Conservation (phyloP, 441 rosid species). For the Pelargonium australe region DNA sequence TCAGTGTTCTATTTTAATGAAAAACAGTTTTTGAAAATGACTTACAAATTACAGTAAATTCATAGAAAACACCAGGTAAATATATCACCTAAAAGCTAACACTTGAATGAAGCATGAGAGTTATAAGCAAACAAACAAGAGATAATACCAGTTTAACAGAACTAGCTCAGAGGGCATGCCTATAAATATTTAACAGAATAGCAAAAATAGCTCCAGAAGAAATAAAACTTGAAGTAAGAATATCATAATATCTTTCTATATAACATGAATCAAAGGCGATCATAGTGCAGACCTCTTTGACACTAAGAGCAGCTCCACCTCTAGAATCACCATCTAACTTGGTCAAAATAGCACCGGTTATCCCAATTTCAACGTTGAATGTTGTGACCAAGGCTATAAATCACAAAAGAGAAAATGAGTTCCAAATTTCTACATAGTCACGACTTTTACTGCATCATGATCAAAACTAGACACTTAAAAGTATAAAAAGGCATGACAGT, state of each 20-base stretch:
- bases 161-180: no score
- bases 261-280: slow-evolving; percentile 12
- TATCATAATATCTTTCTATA: background rate
- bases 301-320: slow-evolving; percentile 99
- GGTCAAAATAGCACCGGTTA: slow-evolving; percentile 95
- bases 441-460: background rate
- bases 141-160: background rate
- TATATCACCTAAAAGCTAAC: background rate
- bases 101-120: slow-evolving; percentile 2
- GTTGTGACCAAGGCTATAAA: slow-evolving; percentile 80
- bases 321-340: slow-evolving; percentile 98
- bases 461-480: background rate
- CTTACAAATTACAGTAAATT: background rate
- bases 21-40: background rate
- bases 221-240: background rate
- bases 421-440: slow-evolving; percentile 2
- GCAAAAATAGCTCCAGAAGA: slow-evolving; percentile 3
- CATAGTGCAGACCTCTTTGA: slow-evolving; percentile 66
- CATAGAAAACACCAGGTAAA: background rate
- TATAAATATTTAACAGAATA: background rate
- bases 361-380: slow-evolving; percentile 94
- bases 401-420: slow-evolving; percentile 20
- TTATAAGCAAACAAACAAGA: background rate
- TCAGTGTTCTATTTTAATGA: background rate
- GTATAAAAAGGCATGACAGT: no score